Conservation (phyloP, 2,329 filamentous ascomycete species). For the Ceratocystis cacaofunesta region DNA sequence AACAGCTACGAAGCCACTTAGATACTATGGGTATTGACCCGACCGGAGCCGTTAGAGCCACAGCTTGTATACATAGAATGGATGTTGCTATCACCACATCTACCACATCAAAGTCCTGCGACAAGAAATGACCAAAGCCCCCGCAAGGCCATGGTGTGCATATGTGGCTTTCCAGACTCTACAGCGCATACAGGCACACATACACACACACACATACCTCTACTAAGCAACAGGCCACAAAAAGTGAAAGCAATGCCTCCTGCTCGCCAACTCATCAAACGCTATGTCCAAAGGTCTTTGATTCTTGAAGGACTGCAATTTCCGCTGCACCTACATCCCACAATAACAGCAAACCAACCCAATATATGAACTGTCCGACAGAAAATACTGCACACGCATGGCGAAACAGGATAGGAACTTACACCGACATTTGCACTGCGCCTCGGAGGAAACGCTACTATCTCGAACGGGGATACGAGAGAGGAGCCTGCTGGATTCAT, state of each 20-base stretch:
- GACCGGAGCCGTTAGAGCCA: neutral
- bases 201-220: neutral
- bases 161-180: neutral
- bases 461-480: no score
- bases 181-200: neutral
- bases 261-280: neutral
- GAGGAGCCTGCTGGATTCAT: neutral
- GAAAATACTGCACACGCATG: no score
- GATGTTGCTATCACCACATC: neutral
- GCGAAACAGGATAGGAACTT: no score
- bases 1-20: neutral
- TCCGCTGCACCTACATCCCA: neutral
- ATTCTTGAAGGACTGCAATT: neutral
- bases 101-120: neutral
- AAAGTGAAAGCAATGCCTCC: neutral
- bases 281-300: no score
- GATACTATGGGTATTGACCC: neutral
- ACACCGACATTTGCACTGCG: no score
- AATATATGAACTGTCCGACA: no score
- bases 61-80: neutral
- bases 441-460: no score
- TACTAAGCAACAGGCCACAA: neutral
- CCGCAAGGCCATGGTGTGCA: neutral
- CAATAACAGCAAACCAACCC: no score
- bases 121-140: neutral